Base-by-base conservation (phyloP, 2,329 filamentous ascomycete genomes). In the Daldinia eschscholtzii region DNA sequence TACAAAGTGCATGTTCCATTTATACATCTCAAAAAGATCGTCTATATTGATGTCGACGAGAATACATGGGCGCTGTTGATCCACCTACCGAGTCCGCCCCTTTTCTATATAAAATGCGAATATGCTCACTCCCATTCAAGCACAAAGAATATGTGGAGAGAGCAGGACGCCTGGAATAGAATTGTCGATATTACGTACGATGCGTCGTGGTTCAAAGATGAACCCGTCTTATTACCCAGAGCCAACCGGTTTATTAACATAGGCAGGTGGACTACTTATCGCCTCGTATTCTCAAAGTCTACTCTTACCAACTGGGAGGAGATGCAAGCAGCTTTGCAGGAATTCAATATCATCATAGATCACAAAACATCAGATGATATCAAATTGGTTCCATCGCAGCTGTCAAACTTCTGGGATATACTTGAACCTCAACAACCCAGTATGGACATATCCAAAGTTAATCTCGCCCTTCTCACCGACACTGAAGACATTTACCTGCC, bases 341-440 rank as follows among this genome's bases (percentile, higher is more conserved):
- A 97, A 70, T 92, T 92, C 80, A 97, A 97, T 66, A 84, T 97
- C 56, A 76, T 81, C 0, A 80, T 91, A 15, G 75, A 83, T 35
- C 65, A 80, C 18, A 75, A 79, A 20, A 75, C 37, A 41, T 80
- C 7, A 3, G 52, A 61, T 6, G 73, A 79, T 0, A 87, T 92
- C 62, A 74, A 73, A 1, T 76, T 84, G 28, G 76, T 76, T 15
- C 75, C 75, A 1, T 78, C 80, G 60, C 75, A 58, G 1, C 64
- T 75, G 4, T 73, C 81, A 12, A 74, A 77, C 3, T 74, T 86
- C 2, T 87, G 85, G 83, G 26, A 73, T 12, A 63, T 79, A 73
- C 68, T 82, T 71, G 73, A 84, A 77, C 73, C 81, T 78, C 67
- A 61, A 5, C 41, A 33, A n/a, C 57, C 68, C 53, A 10, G 66